phyloP scores from a whole-genome alignment of 2,329 filamentous ascomycete genomes.

The Cadophora sp. region DNA sequence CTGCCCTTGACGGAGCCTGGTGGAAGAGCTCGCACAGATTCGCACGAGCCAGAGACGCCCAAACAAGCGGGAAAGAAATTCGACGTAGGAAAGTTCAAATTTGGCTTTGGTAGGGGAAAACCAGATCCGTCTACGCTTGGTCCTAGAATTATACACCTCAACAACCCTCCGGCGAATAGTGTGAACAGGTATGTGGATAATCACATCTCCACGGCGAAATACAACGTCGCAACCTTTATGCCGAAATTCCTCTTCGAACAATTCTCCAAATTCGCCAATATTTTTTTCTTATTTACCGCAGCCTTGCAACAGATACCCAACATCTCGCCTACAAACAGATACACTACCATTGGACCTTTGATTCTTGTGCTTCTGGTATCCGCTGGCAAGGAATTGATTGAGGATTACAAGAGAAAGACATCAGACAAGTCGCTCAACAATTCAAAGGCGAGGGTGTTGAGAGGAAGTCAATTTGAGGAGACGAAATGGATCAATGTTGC shows the following conservation, averaged over 20 bases:
- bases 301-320: constrained; percentile 93
- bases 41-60: constrained; percentile 54
- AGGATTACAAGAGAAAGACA: constrained; percentile 88
- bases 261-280: constrained; percentile 98
- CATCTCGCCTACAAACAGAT: constrained; percentile 92
- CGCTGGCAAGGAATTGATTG: constrained; percentile 90
- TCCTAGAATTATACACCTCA: constrained; percentile 91
- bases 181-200: constrained; percentile 93
- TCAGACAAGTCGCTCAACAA: constrained; percentile 89
- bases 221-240: constrained; percentile 90
- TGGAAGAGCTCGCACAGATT: constrained; percentile 53
- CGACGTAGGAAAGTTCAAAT: constrained; percentile 82
- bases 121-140: constrained; percentile 90
- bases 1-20: constrained; percentile 86
- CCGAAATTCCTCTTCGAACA: constrained; percentile 98
- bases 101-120: constrained; percentile 85
- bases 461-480: constrained; percentile 83
- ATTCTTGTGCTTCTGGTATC: constrained; percentile 92
- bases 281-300: constrained; percentile 99
- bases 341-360: constrained; percentile 95
- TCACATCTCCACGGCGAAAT: constrained; percentile 96
- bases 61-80: constrained; percentile 61
- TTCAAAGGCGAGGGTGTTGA: constrained; percentile 82
- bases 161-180: constrained; percentile 92
- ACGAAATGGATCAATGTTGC: constrained; percentile 93